Evolutionary conservation across 257 asterid genomes (phyloP), one percentile per base, ranked within the genome.

Genomic region (Avicennia marina): DNA sequence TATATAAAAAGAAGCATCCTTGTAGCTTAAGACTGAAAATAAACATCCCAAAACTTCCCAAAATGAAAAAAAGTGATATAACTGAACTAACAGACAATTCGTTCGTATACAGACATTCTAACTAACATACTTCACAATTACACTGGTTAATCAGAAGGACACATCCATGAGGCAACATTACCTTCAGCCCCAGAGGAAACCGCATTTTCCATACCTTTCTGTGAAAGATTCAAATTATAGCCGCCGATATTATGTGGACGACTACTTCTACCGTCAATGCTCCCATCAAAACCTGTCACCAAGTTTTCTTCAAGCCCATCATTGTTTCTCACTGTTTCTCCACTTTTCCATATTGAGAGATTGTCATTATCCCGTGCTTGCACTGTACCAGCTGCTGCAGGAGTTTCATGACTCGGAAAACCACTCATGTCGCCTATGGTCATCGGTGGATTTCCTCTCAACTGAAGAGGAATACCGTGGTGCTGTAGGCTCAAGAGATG

Each of bases 111-210:
- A n/a, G n/a, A n/a, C n/a, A n/a, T n/a, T n/a, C n/a, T n/a, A n/a
- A n/a, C n/a, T n/a, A n/a, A n/a, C n/a, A n/a, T n/a, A n/a, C n/a
- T n/a, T n/a, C n/a, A n/a, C n/a, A n/a, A n/a, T n/a, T 29, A 29
- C 33, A 29, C 5, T 2, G 15, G 40, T 11, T 39, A 64, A 63
- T 66, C 72, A 49, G 79, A 61, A 47, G 70, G 73, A 61, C 70
- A 78, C 65, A 71, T 62, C 81, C 85, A 78, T 2, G 78, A 65
- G 11, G 70, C 72, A 60, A 63, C 62, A 41, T 70, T 71, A 71
- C 78, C 81, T 58, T 74, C 45, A 45, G 36, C 46, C 11, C 22
- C 34, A 4, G 73, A 54, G 7, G 32, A 64, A 40, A 25, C 51
- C 18, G 43, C 74, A 55, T 51, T 72, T 47, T 69, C 79, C 71